Percentiles rank a stretch among this genome's conserved stretches.
Conservation (phyloP, 768 basidiomycete species). For the Podaxis pistillaris region DNA sequence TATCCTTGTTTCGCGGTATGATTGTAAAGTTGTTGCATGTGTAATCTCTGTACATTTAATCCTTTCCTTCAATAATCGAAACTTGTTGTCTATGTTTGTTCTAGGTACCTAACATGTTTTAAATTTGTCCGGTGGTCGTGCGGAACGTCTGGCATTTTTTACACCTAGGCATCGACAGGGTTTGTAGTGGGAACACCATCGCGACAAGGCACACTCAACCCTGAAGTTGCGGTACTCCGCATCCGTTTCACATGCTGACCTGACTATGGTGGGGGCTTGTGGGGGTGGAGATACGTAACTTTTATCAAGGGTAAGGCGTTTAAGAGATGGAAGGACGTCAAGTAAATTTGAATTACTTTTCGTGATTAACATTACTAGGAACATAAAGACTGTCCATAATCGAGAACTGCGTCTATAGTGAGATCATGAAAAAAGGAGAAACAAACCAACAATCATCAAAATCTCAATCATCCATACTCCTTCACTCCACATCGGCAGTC, state of each 20-base stretch:
- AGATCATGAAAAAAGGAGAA: background rate
- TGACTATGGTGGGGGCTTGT: too few species aligned
- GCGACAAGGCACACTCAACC: too few species aligned
- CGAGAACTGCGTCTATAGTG: background rate
- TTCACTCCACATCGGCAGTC: background rate
- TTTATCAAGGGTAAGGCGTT: background rate
- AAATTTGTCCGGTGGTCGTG: background rate
- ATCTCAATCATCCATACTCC: background rate
- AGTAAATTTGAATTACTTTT: background rate
- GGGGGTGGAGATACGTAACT: too few species aligned
- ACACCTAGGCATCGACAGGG: background rate
- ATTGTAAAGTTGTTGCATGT: background rate
- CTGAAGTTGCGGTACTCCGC: too few species aligned
- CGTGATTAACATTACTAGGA: background rate
- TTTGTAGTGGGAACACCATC: background rate
- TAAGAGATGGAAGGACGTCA: background rate
- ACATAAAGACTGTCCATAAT: constrained; percentile 1
- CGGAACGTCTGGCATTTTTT: background rate
- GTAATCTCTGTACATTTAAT: constrained; percentile 4
- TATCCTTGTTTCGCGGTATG: background rate
- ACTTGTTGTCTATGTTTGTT: background rate
- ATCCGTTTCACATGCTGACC: too few species aligned
- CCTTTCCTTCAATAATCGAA: background rate
- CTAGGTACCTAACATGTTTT: background rate
- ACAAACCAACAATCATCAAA: background rate